Evolutionary conservation across 805 yeast genomes (phyloP).

Genomic region (Pichia pseudocactophila): DNA sequence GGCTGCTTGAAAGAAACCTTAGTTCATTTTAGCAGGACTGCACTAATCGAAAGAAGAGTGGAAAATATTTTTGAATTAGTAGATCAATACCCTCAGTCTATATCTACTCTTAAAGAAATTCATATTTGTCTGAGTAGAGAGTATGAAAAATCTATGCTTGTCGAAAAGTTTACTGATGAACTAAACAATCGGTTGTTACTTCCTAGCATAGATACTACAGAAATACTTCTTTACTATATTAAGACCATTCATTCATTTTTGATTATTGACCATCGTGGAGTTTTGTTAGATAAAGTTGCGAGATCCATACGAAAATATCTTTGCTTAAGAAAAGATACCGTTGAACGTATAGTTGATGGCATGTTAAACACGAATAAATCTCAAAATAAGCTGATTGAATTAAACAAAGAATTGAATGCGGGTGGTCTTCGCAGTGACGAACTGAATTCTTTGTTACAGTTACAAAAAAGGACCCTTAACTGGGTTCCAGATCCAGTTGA

Average conservation of each 20-base stretch:
- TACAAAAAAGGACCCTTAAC: constrained; percentile 25
- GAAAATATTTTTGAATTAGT: constrained; percentile 54
- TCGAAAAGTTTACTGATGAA: constrained; percentile 37
- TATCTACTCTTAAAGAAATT: constrained; percentile 49
- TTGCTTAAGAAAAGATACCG: constrained; percentile 65
- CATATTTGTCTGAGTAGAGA: constrained; percentile 40
- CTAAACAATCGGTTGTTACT: constrained; percentile 49
- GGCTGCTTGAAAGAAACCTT: constrained; percentile 11
- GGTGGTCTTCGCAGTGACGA: constrained; percentile 3
- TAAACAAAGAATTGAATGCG: constrained; percentile 44
- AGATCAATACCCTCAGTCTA: constrained; percentile 41
- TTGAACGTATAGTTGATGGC: constrained; percentile 61
- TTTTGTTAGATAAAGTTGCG: constrained; percentile 66
- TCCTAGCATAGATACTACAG: constrained; percentile 73
- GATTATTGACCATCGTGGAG: constrained; percentile 80
- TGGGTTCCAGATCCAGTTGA: constrained; percentile 89
- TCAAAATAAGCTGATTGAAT: constrained; percentile 37
- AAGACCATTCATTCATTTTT: constrained; percentile 64
- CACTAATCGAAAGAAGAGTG: constrained; percentile 36
- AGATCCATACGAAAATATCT: constrained; percentile 68
- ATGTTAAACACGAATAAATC: constrained; percentile 40
- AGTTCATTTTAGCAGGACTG: constrained; percentile 15
- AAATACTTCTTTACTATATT: constrained; percentile 60
- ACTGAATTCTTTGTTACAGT: constrained; percentile 13
- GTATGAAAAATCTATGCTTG: constrained; percentile 43